Evolutionary conservation across 2,329 filamentous ascomycete species (phyloP), one percentile per base, ranked within the genome.

Genomic region (Didymellaceae sp.): DNA sequence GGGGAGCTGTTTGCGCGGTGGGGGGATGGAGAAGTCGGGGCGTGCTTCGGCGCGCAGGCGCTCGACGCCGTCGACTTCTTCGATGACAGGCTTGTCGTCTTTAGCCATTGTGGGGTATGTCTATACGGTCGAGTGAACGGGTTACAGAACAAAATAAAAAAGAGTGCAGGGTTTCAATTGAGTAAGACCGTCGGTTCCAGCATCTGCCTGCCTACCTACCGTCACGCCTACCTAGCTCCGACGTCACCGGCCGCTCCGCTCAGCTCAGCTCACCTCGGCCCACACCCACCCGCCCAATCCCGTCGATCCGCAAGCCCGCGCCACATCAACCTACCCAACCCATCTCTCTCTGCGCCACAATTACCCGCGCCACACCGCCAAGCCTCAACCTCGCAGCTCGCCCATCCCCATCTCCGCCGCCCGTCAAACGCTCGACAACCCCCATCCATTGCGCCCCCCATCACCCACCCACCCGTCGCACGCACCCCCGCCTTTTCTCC

Each of bases 1-100:
- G n/a, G 82, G 79, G 11, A 86, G 77, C 54, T 75, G 77, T 62
- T 78, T 77, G 47, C 78, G 74, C 35, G 80, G 72, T n/a, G 79
- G 71, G 14, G 75, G 78, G 57, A 75, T 62, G 10, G 73, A 74
- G 69, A 78, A 78, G 62, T 80, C 78, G 4, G 78, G 78, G 34
- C 75, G 70, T 8, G 74, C 62, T 57, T 78, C 77, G 35, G 63
- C 56, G 45, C 77, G 74, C 47, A 74, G 69, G 58, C 68, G 75
- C 11, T 74, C 70, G 30, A 80, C 74, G 30, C 72, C 71, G 26
- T 69, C 60, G 25, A 71, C 47, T 46, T 67, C 62, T 26, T 62
- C 55, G 9, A 43, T 31, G 1, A 58, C 47, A 28, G 40, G 55
- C 44, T 66, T 66, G 43, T 73, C 58, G 56, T 73, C 66, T 58